A percentile compares a stretch with the other conserved stretches of the same genome.
phyloP scores from a whole-genome alignment of 164 flowering plant species.

The Aristolochia fimbriata region DNA sequence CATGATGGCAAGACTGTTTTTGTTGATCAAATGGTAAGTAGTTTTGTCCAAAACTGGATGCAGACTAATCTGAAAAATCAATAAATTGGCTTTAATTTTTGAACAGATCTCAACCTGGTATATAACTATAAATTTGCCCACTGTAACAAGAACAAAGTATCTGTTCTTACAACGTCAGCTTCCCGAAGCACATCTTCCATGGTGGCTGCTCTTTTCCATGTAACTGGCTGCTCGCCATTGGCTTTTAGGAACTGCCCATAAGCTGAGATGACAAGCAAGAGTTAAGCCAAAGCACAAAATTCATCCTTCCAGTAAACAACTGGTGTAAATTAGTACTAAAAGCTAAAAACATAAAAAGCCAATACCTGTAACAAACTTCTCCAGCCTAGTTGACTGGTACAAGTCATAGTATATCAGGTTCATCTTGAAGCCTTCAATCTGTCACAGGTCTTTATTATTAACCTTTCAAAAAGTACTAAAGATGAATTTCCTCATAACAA shows the following conservation, averaged over 20 bases:
- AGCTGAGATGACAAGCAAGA: constrained; percentile 30
- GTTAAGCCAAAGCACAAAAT: not conserved
- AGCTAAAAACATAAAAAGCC: not conserved
- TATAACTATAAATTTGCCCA: not conserved
- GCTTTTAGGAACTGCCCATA: constrained; percentile 85
- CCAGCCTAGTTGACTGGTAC: constrained; percentile 88
- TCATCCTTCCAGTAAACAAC: not conserved
- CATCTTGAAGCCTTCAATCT: constrained; percentile 99
- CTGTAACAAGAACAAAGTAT: not conserved
- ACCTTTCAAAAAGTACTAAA: too few species aligned
- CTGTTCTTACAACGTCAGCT: constrained; percentile 67
- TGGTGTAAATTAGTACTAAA: not conserved
- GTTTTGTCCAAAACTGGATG: constrained; percentile 94
- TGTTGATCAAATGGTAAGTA: constrained; percentile 86
- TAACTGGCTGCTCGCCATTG: constrained; percentile 76
- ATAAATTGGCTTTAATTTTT: constrained; percentile 2
- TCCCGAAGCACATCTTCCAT: constrained; percentile 87
- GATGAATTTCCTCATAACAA: too few species aligned
- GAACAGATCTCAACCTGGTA: not conserved
- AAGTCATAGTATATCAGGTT: constrained; percentile 92
- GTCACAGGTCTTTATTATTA: constrained; percentile 2
- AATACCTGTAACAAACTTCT: constrained; percentile 91
- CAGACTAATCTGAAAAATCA: constrained; percentile 61
- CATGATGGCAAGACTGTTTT: constrained; percentile 78
- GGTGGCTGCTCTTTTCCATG: constrained; percentile 77